Evolutionary conservation across 2,329 filamentous ascomycete genomes (phyloP), one percentile per base, ranked within the genome.

Genomic region (Pseudonectria buxi): DNA sequence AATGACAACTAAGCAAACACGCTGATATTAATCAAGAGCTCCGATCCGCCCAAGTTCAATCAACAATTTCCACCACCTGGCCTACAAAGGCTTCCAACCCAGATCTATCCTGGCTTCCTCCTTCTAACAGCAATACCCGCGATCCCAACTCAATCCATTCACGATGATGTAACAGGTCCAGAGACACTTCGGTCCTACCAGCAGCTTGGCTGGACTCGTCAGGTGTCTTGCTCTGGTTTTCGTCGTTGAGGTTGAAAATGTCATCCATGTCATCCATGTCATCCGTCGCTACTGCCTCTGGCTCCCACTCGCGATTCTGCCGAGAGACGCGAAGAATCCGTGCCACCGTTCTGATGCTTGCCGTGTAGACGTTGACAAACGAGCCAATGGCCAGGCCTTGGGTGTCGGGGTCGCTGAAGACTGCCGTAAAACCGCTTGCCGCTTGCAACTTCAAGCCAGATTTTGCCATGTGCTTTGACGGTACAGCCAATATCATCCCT

Each of bases 261-360:
- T 76, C 74, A 7, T 73, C 69, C 12, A 81, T 64, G 36, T 76
- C 74, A 7, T 73, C 69, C 12, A 60, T 54, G 10, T 73, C 68
- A 16, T 68, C 63, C 31, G 40, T 61, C 33, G 33, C 54, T 32
- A 41, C 51, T 37, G 39, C 46, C 15, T 54, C 49, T 3, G 51
- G 31, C 14, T 52, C 50, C 24, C 49, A 46, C 9, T 49, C 49
- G 6, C 40, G 44, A 24, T 46, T 45, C 36, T 46, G 46, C 6
- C 36, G 39, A 24, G 55, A 65, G 10, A 83, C 69, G 24, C 74
- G 72, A 16, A 83, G 57, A 2, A 96, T 76, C 40, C 83, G 81
- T 1, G 87, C 89, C 0, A 84, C 78, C 2, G 88, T 83, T 7
- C 90, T 76, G 11, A 96, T 81, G 54, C 88, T 95, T 13, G 86